These are phyloP conservation scores for Novymonas esmeraldas DNA, from an alignment of 208 protist genomes.

Conservation along the genomic window DNA sequence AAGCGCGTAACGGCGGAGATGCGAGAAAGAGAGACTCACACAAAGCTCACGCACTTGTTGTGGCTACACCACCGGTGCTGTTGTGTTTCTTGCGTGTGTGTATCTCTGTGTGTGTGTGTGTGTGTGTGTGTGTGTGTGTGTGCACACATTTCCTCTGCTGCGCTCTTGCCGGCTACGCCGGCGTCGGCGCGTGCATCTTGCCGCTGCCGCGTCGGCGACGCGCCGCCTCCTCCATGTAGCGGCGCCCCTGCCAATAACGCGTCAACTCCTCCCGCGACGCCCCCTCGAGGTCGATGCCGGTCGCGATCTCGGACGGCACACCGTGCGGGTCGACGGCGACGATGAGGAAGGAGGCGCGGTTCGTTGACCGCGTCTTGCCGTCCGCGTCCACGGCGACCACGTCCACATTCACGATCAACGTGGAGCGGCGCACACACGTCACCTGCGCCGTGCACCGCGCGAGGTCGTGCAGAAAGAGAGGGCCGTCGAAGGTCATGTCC, in stretches of 20 bases:
- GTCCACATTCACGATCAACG: conserved; percentile 37
- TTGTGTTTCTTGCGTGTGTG: not conserved
- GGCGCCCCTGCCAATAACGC: conserved; percentile 28
- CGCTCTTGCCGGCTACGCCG: too few relatives aligned
- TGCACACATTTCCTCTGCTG: too few relatives aligned
- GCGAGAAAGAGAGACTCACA: not conserved
- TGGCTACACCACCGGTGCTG: too few relatives aligned
- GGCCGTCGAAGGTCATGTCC: conserved; percentile 52
- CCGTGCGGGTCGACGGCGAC: conserved; percentile 31
- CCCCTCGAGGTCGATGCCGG: conserved; percentile 42
- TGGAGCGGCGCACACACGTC: conserved; percentile 40
- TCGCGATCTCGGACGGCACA: conserved; percentile 26
- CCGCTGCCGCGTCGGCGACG: not conserved
- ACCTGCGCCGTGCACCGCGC: conserved; percentile 43
- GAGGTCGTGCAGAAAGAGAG: conserved; percentile 41
- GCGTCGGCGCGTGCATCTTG: too few relatives aligned
- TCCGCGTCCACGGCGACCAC: conserved; percentile 25
- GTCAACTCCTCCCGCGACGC: conserved; percentile 30
- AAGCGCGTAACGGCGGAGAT: not conserved
- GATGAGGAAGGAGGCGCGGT: conserved; percentile 52
- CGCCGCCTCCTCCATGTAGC: conserved; percentile 9
- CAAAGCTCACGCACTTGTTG: too few relatives aligned
- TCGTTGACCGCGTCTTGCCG: conserved; percentile 31
- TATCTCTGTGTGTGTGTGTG: not conserved
- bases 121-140: too few relatives aligned